These are phyloP conservation scores for Telopea speciosissima DNA, from an alignment of 177 flowering plant species.

Conservation along the genomic window DNA sequence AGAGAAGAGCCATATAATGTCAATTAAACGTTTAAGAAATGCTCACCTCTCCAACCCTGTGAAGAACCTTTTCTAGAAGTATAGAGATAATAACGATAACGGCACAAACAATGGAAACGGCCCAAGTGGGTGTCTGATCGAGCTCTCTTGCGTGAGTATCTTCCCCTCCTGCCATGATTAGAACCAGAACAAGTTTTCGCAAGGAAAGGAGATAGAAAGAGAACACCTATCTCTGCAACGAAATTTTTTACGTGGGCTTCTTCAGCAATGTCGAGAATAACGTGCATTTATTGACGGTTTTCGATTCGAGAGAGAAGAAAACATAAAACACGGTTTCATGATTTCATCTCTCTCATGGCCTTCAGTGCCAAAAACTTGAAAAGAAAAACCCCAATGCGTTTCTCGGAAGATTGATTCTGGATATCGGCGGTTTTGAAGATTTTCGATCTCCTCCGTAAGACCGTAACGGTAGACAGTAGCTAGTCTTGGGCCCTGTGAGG, in stretches of 20 bases:
- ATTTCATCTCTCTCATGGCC: background rate
- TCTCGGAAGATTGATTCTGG: background rate
- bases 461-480: conserved; percentile 14
- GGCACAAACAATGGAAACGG: conserved; percentile 62
- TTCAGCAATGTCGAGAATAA: background rate
- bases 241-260: background rate
- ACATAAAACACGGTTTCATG: background rate
- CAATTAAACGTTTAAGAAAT: background rate
- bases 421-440: background rate
- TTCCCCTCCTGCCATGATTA: conserved; percentile 26
- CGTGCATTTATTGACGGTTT: background rate
- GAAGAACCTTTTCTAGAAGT: conserved; percentile 60
- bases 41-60: conserved; percentile 51
- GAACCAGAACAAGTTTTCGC: background rate
- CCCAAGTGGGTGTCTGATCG: conserved; percentile 92
- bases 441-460: background rate
- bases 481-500: no score
- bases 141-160: conserved; percentile 43
- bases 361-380: no score
- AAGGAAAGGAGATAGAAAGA: background rate
- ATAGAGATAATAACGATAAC: conserved; percentile 61
- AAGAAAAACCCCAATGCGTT: background rate
- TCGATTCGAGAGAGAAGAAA: background rate
- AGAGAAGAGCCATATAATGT: background rate
- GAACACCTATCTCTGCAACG: background rate